These are phyloP conservation scores for Hortiboletus flavorubellus DNA, from an alignment of 768 basidiomycete species.

Conservation along the genomic window DNA sequence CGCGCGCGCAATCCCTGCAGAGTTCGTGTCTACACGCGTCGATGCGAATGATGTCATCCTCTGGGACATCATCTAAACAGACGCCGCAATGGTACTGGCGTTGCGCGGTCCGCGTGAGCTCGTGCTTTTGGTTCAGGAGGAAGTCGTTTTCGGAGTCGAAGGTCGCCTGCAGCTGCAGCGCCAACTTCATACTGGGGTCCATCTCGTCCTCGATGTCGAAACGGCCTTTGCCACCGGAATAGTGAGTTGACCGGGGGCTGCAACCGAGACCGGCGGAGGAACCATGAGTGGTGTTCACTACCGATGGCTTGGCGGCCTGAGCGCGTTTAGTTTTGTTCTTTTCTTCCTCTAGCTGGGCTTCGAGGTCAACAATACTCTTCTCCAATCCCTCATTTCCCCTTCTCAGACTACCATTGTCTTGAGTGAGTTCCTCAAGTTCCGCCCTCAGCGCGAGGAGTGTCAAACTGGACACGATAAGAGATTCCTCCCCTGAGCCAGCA, in stretches of 20 bases:
- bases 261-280: not conserved
- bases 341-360: slow-evolving; percentile 11
- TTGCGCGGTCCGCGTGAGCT: slow-evolving; percentile 31
- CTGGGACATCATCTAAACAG: slow-evolving; percentile 49
- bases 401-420: slow-evolving; percentile 23
- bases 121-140: slow-evolving; percentile 32
- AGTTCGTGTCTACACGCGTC: slow-evolving; percentile 47
- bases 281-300: not conserved
- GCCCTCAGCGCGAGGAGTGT: slow-evolving; percentile 41
- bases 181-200: slow-evolving; percentile 20
- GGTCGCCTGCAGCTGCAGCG: slow-evolving; percentile 33
- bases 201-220: not conserved
- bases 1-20: slow-evolving; percentile 50
- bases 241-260: not conserved
- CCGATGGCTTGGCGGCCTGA: slow-evolving; percentile 1
- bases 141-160: slow-evolving; percentile 41
- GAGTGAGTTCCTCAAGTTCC: slow-evolving; percentile 38
- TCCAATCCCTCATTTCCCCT: slow-evolving; percentile 27
- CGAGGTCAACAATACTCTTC: slow-evolving; percentile 18
- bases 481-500: slow-evolving; percentile 23
- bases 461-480: slow-evolving; percentile 48
- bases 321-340: not conserved
- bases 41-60: slow-evolving; percentile 42
- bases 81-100: slow-evolving; percentile 49
- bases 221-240: not conserved